Base-by-base conservation (phyloP, 2,329 filamentous ascomycete species). In the Tothia fuscella region DNA sequence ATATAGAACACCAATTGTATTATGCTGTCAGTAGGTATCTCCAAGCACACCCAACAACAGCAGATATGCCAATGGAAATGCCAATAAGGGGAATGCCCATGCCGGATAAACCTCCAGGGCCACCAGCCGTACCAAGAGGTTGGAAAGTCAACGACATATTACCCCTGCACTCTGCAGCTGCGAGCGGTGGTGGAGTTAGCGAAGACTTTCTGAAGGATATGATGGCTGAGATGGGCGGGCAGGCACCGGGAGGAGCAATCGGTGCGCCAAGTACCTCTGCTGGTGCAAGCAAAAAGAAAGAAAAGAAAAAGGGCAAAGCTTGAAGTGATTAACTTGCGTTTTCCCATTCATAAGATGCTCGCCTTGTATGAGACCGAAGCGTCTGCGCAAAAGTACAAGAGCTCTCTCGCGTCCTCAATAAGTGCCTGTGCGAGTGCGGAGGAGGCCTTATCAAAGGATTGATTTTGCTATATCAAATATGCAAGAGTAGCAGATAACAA, bases 171-270 rank as follows among this genome's bases (percentile, higher is more conserved):
- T 93, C 83, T 48, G 79, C 88, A 1, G 91, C 87, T 14, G 74
- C 96, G 63, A 91, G 83, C 41, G 91, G 91, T 6, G 91, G 91
- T 9, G 91, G 91, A 26, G 85, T 96, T 9, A 88, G 78, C 47
- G 91, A 98, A 61, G 93, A 96, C 56, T 76, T 95, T 47, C 78
- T 96, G 55, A 86, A 91, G 67, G 88, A 95, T 51, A 93, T 95
- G 71, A 94, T 96, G 88, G 80, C 78, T 55, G 86, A 93, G 66
- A 93, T 96, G 85, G 21, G 29, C 9, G 43, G 39, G n/a, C n/a
- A n/a, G n/a, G n/a, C n/a, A n/a, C 22, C 24, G 17, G 30, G 16
- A 30, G 37, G 36, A 29, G 21, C 22, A 24, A 14, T 31, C 7
- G 41, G 41, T 6, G 19, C 32, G 2, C 6, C 16, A 19, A 24